Percentiles rank a stretch among this genome's conserved stretches.
Conservation (phyloP, 768 basidiomycete genomes). For the Tulasnella sp. region DNA sequence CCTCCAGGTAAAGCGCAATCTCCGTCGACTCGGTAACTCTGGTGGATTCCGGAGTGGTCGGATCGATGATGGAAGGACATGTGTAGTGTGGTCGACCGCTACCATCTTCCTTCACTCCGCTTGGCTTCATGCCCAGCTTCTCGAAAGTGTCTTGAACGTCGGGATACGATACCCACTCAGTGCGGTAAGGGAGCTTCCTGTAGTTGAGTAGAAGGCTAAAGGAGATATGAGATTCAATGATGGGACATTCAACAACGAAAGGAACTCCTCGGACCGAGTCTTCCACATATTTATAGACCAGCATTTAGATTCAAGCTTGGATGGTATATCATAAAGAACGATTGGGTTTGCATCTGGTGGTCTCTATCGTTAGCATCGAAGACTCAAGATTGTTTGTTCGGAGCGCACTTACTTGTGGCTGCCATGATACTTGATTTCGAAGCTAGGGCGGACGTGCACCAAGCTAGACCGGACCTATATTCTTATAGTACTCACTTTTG, state of each 20-base stretch:
- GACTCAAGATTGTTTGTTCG: not conserved
- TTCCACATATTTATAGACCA: conserved; percentile 11
- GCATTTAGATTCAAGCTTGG: not conserved
- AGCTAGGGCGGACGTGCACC: not conserved
- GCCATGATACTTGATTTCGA: not conserved
- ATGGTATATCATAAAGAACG: conserved; percentile 15
- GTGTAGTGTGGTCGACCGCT: conserved; percentile 36
- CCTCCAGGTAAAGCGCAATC: conserved; percentile 65
- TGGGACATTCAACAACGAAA: not conserved
- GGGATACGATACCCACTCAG: conserved; percentile 17
- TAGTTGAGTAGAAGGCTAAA: conserved; percentile 10
- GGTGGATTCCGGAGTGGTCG: not conserved
- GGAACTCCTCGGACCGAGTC: not conserved
- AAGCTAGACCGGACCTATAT: not conserved
- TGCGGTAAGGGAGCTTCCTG: conserved; percentile 4
- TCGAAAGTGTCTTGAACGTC: conserved; percentile 18
- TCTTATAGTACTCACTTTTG: too few species aligned
- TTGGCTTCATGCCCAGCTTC: conserved; percentile 13
- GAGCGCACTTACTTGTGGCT: not conserved
- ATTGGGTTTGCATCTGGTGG: not conserved
- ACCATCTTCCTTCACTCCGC: not conserved
- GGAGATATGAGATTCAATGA: not conserved
- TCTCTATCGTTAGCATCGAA: not conserved
- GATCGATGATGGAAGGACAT: conserved; percentile 52
- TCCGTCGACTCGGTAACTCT: conserved; percentile 42